Evolutionary conservation across 345 rosid species (phyloP).

Genomic region (Raphanus raphanistrum): DNA sequence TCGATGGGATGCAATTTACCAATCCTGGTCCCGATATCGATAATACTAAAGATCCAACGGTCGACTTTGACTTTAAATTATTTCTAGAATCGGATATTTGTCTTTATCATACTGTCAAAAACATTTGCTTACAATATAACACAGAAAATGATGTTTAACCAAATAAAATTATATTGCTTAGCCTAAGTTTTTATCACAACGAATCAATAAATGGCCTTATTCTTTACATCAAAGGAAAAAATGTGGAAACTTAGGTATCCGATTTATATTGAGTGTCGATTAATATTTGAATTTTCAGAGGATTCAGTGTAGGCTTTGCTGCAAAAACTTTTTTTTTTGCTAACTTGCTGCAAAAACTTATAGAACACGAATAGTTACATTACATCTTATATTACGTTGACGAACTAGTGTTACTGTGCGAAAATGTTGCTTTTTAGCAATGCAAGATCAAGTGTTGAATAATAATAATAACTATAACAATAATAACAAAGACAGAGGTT

Average conservation of each 20-base stretch:
- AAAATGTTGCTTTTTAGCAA: not conserved
- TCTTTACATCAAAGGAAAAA: conserved; percentile 38
- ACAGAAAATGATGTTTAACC: conserved; percentile 55
- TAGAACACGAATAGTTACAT: not conserved
- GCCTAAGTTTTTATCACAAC: conserved; percentile 24
- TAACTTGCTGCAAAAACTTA: not conserved
- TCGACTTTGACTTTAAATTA: conserved; percentile 27
- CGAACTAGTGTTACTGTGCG: not conserved
- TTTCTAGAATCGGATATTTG: not conserved
- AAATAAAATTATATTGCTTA: conserved; percentile 25
- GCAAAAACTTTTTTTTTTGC: not conserved
- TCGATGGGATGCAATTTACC: not conserved
- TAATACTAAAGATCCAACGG: conserved; percentile 37
- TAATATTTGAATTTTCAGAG: not conserved
- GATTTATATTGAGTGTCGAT: conserved; percentile 17
- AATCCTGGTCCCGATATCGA: conserved; percentile 18
- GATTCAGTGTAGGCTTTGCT: not conserved
- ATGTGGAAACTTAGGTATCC: conserved; percentile 30
- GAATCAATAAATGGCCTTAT: conserved; percentile 32
- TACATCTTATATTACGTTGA: not conserved
- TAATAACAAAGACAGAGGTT: not conserved
- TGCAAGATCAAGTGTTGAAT: not conserved
- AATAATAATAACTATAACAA: not conserved
- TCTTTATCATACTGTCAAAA: not conserved
- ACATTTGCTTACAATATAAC: conserved; percentile 19